Conservation (phyloP, 306 rosid genomes). For the Citrullus colocynthis region DNA sequence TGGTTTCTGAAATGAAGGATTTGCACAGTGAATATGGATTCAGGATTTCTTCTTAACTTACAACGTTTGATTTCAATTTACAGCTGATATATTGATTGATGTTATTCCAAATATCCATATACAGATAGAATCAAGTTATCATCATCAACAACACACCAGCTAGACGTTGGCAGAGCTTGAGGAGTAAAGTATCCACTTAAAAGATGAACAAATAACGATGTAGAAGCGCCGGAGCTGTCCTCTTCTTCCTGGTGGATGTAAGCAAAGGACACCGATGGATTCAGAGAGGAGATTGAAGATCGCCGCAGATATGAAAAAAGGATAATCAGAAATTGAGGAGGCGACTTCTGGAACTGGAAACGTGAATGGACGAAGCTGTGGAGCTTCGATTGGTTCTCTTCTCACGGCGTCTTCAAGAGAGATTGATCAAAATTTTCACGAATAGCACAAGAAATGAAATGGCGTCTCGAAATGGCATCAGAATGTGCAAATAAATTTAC, state of each 20-base stretch:
- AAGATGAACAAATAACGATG: background rate
- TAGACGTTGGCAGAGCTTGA: background rate
- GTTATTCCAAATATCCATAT: background rate
- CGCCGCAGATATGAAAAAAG: background rate
- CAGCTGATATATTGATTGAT: background rate
- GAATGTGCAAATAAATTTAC: background rate
- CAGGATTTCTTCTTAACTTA: background rate
- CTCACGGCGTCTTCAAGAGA: conserved; percentile 5
- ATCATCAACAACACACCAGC: background rate
- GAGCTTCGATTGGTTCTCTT: background rate
- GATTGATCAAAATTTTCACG: background rate
- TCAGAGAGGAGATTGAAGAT: background rate
- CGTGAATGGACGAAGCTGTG: background rate
- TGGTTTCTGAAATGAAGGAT: background rate
- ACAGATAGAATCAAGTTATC: background rate
- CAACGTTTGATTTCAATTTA: background rate
- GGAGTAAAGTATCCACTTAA: background rate
- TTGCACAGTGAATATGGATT: background rate
- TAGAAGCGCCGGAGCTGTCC: background rate
- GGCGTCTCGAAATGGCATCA: background rate
- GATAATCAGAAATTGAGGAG: background rate
- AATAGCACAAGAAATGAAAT: background rate
- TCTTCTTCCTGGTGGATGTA: conserved; percentile 1
- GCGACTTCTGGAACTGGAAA: background rate
- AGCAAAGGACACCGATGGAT: background rate